Base-by-base conservation (phyloP, 371 early-diverging fungal genomes). In the Mortierella sp. region DNA sequence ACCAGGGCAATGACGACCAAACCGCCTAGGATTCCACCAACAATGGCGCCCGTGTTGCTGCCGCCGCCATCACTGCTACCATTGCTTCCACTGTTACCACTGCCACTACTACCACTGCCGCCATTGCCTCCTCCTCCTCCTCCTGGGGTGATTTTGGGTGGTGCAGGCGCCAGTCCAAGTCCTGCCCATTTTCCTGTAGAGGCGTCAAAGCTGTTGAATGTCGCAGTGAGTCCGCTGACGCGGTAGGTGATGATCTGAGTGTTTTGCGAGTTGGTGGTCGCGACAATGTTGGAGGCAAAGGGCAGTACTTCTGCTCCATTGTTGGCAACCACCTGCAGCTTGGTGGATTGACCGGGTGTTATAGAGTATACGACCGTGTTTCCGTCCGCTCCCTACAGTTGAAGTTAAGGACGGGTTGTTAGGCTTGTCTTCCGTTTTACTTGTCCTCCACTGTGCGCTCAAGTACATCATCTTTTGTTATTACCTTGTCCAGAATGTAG, bases 21-120 rank as follows among this genome's bases (percentile, higher is more conserved):
- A 0, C 77, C 86, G 10, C 77, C 86, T 54, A 82, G 79, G 19
- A 86, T 80, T 9, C 86, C 86, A 34, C 86, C 86, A 53, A 74
- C 50, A 69, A 86, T 86, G 13, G 77, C 82, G 2, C 80, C 86
- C 19, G 76, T 19, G 48, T 9, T 46, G 48, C 48, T 46, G 13
- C 13, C 37, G 6, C 77, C 76, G 31, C 64, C 40, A 2, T 37
- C 61, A 34, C 50, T 31, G 16, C 69, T n/a, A 6, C 51, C 40
- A 21, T 8, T 13, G 48, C 37, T 69, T 5, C n/a, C 43, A 55
- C 54, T 6, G 37, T 43, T 57, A 26, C 57, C 57, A 21, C 24
- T 28, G 14, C 28, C 28, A 13, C 1, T 57, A 14, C 69, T 44
- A 11, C 21, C 70, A 28, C 28, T 37, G 16, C 26, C n/a, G 4